A percentile compares a stretch with the other conserved stretches of the same genome.
These are phyloP conservation scores for Naumovozyma baii DNA, from an alignment of 805 yeast genomes.

Conservation along the genomic window DNA sequence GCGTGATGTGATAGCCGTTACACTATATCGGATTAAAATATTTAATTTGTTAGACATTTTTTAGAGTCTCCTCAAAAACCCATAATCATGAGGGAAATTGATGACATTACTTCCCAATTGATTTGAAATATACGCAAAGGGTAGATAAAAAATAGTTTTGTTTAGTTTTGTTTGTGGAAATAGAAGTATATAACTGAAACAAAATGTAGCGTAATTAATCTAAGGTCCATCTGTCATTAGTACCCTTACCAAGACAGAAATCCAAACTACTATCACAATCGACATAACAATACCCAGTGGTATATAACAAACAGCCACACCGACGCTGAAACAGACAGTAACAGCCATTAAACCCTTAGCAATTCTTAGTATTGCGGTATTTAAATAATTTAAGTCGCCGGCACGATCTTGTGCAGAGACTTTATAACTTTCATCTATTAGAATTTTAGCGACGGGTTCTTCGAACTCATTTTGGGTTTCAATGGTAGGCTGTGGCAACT, in stretches of 20 bases:
- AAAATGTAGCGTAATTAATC: too few relatives aligned
- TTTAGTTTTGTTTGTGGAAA: too few relatives aligned
- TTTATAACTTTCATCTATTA: not conserved
- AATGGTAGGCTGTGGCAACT: not conserved
- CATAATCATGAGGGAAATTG: too few relatives aligned
- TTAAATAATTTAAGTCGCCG: not conserved
- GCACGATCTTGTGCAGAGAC: not conserved
- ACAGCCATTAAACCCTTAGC: not conserved
- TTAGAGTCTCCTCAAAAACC: too few relatives aligned
- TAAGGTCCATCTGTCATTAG: not conserved
- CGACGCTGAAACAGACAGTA: not conserved
- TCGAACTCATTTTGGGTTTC: not conserved
- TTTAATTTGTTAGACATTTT: too few relatives aligned
- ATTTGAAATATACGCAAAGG: too few relatives aligned
- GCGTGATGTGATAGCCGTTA: constrained; percentile 21
- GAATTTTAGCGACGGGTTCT: not conserved
- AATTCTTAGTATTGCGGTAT: not conserved
- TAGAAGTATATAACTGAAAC: too few relatives aligned
- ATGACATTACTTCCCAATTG: too few relatives aligned
- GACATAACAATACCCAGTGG: not conserved
- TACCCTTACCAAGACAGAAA: not conserved
- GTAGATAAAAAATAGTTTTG: too few relatives aligned
- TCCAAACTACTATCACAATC: not conserved
- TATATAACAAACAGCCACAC: not conserved
- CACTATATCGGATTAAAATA: constrained; percentile 14